Evolutionary conservation across 2,329 filamentous ascomycete species (phyloP).

Genomic region (Dactylella cylindrospora): DNA sequence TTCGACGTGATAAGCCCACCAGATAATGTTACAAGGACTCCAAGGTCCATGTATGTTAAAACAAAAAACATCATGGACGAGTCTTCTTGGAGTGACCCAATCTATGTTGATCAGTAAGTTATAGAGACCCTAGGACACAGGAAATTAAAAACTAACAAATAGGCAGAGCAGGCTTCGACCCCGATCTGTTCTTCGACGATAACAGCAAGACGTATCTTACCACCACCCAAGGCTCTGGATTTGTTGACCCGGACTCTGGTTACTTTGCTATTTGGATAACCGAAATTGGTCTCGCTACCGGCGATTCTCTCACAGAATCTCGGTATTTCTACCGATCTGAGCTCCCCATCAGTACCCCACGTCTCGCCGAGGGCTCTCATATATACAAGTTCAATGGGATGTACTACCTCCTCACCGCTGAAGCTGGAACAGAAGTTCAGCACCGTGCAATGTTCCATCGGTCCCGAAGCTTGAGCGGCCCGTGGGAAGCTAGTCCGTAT

Average conservation of each 20-base stretch:
- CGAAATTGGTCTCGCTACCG: constrained; percentile 54
- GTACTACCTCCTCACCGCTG: constrained; percentile 64
- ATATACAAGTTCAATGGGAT: constrained; percentile 62
- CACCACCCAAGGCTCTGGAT: constrained; percentile 53
- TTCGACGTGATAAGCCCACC: constrained; percentile 46
- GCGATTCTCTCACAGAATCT: constrained; percentile 53
- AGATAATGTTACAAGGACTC: constrained; percentile 50
- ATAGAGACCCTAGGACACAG: constrained; percentile 56
- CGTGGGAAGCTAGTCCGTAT: constrained; percentile 63
- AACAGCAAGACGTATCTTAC: constrained; percentile 57
- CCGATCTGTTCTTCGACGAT: constrained; percentile 58
- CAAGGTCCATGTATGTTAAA: constrained; percentile 60
- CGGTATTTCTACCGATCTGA: constrained; percentile 50
- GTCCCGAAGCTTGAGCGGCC: constrained; percentile 59
- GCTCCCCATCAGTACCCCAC: constrained; percentile 42
- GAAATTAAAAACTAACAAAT: neutral
- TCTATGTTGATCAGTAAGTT: constrained; percentile 59
- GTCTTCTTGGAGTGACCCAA: constrained; percentile 58
- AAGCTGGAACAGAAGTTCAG: constrained; percentile 63
- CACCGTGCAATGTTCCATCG: constrained; percentile 65
- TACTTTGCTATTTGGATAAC: constrained; percentile 59
- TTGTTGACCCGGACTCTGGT: constrained; percentile 51
- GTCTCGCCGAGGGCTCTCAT: constrained; percentile 61
- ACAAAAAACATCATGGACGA: constrained; percentile 60
- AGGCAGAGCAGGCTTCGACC: constrained; percentile 54